Evolutionary conservation across 306 rosid species (phyloP), one percentile per base, ranked within the genome.

Genomic region (Gleditsia sinensis): DNA sequence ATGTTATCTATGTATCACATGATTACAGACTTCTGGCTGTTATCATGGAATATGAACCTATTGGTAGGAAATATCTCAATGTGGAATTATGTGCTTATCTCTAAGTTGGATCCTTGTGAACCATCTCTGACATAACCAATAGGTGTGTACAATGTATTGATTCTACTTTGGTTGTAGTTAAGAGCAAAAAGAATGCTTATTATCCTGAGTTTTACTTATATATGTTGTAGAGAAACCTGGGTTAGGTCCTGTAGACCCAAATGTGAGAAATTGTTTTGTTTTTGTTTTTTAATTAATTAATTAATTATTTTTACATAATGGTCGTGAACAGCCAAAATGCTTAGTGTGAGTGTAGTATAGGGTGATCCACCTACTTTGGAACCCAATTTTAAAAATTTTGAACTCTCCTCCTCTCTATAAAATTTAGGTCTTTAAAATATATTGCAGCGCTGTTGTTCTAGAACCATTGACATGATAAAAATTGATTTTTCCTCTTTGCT

Each of bases 111-210:
- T 27, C 24, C 32, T 34, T 54, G 42, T 50, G 63, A 62, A n/a
- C 51, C 23, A 24, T 62, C 24, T 21, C 42, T 74, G 23, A 25
- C 12, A 33, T 62, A 49, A 49, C 6, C 36, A 16, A 14, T 53
- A 53, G 33, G 48, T 54, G 72, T 66, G 57, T 43, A n/a, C 51
- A 42, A 57, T 57, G 51, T 75, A 30, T 55, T 54, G 39, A 8
- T 67, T 67, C 60, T 67, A 16, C 14, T 33, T 67, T 30, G 67
- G 5, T 53, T 59, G 33, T 58, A 13, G 48, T 11, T 45, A 37
- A 24, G 12, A 11, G 34, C 60, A 12, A 12, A 17, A 23, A 11
- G 34, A 12, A 11, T 24, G 60, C 48, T 63, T 63, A 21, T 14
- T 23, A 21, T 63, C 30, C 30, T 39, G 30, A 40, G 3, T 12